Percentiles rank a stretch among this genome's conserved stretches.
Evolutionary conservation across 257 asterid genomes (phyloP).

Genomic region (Solanum pimpinellifolium): DNA sequence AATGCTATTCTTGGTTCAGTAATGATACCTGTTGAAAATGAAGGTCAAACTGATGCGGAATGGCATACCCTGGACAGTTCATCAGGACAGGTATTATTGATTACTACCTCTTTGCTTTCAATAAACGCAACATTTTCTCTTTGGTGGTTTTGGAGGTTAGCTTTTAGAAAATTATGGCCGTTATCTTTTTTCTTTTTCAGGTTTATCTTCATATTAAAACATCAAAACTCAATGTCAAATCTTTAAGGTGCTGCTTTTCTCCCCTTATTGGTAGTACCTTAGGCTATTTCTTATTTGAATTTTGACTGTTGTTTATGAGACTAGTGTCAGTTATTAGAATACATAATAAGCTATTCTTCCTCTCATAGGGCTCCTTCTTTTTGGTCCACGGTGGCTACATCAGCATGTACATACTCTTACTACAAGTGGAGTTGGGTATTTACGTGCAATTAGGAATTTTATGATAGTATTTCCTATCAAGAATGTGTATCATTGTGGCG

Average conservation of each 20-base stretch:
- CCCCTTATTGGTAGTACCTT: not conserved
- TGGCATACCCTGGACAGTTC: conserved; percentile 76
- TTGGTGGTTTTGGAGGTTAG: not conserved
- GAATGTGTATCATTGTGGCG: not conserved
- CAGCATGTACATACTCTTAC: not conserved
- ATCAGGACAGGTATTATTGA: conserved; percentile 70
- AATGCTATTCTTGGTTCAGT: conserved; percentile 84
- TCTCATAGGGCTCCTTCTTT: not conserved
- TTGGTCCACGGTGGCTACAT: not conserved
- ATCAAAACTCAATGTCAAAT: conserved; percentile 31
- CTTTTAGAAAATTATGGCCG: not conserved
- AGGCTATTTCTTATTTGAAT: not conserved
- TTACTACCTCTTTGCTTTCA: not conserved
- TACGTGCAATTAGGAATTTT: not conserved
- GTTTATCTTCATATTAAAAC: conserved; percentile 79
- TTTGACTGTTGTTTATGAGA: not conserved
- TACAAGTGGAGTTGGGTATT: not conserved
- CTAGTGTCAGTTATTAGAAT: not conserved
- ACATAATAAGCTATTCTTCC: not conserved
- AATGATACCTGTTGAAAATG: conserved; percentile 49
- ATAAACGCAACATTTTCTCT: not conserved
- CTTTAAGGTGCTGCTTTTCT: conserved; percentile 39
- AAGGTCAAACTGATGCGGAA: conserved; percentile 67
- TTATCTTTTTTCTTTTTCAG: conserved; percentile 25
- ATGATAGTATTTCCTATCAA: not conserved